phyloP scores from a whole-genome alignment of 176 grass and related monocot genomes.

The Paspalum vaginatum region DNA sequence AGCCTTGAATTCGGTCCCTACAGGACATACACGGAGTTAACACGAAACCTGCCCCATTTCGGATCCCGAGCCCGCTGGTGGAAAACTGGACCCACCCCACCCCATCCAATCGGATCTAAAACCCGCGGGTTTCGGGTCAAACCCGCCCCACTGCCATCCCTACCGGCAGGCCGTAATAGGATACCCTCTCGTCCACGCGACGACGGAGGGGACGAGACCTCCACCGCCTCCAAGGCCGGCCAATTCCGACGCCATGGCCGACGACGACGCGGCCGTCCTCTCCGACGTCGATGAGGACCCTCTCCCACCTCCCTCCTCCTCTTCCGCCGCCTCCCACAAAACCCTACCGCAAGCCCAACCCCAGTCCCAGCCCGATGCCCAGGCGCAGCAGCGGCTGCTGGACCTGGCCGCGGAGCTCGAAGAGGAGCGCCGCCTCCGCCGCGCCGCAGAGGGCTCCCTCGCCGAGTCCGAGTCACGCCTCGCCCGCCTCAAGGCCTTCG shows the following conservation, averaged over 20 bases:
- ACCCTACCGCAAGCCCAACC: slow-evolving; percentile 3
- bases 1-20: too few species aligned
- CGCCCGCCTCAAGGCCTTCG: slow-evolving; percentile 65
- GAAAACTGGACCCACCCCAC: too few species aligned
- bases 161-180: not conserved
- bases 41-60: too few species aligned
- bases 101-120: too few species aligned
- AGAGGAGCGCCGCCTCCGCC: slow-evolving; percentile 64
- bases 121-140: too few species aligned
- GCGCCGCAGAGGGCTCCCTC: slow-evolving; percentile 51
- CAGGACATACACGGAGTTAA: too few species aligned
- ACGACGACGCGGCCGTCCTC: slow-evolving; percentile 65
- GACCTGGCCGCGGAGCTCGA: slow-evolving; percentile 78
- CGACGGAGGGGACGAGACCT: not conserved
- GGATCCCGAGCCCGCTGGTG: too few species aligned
- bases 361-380: not conserved
- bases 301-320: slow-evolving; percentile 27
- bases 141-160: too few species aligned
- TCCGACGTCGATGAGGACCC: slow-evolving; percentile 92
- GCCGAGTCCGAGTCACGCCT: slow-evolving; percentile 47
- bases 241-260: slow-evolving; percentile 60
- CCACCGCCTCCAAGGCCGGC: not conserved
- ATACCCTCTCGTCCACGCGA: slow-evolving; percentile 33
- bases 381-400: slow-evolving; percentile 38
- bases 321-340: slow-evolving; percentile 12